Percentiles rank a stretch among this genome's conserved stretches.
phyloP scores from a whole-genome alignment of 2,329 filamentous ascomycete species.

The Graphilbum ipis-grandicollis region DNA sequence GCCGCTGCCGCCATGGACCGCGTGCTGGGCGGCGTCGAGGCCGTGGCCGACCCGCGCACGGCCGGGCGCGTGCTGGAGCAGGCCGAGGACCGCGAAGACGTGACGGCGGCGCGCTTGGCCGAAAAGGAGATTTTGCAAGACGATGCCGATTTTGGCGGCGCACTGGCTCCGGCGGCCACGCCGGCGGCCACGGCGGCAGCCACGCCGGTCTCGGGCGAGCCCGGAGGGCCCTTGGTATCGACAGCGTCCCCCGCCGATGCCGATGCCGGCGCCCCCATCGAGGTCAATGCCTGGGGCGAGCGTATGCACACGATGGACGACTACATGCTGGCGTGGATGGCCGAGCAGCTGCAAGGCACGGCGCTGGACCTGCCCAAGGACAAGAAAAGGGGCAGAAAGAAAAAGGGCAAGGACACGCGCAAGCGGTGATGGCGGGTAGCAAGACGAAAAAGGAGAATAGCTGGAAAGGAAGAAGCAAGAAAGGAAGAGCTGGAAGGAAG shows the following conservation, averaged over 20 bases:
- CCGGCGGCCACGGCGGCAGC: slow-evolving; percentile 34
- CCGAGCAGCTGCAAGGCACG: slow-evolving; percentile 38
- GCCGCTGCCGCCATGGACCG: slow-evolving; percentile 59
- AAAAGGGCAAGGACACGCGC: slow-evolving; percentile 37
- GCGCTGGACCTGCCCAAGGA: slow-evolving; percentile 46
- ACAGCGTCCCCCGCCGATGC: slow-evolving; percentile 18
- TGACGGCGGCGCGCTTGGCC: slow-evolving; percentile 69
- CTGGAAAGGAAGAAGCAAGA: too few relatives aligned
- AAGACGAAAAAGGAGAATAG: not conserved
- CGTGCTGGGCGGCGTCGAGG: slow-evolving; percentile 53
- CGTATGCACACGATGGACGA: slow-evolving; percentile 50
- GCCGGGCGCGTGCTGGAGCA: slow-evolving; percentile 65
- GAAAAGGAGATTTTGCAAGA: slow-evolving; percentile 81
- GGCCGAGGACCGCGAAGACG: slow-evolving; percentile 85
- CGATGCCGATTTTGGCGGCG: slow-evolving; percentile 68
- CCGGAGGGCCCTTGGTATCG: slow-evolving; percentile 17
- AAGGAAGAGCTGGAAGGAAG: too few relatives aligned
- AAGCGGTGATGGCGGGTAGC: slow-evolving; percentile 20
- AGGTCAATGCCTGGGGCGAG: slow-evolving; percentile 42
- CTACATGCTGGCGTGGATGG: slow-evolving; percentile 57
- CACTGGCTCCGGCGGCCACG: slow-evolving; percentile 22
- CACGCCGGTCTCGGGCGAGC: slow-evolving; percentile 19
- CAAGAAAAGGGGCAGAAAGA: slow-evolving; percentile 45
- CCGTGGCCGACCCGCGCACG: slow-evolving; percentile 33
- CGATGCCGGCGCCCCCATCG: slow-evolving; percentile 17